phyloP scores from a whole-genome alignment of 1,284 basidiomycete genomes.

The Cutaneotrichosporon spelunceum region DNA sequence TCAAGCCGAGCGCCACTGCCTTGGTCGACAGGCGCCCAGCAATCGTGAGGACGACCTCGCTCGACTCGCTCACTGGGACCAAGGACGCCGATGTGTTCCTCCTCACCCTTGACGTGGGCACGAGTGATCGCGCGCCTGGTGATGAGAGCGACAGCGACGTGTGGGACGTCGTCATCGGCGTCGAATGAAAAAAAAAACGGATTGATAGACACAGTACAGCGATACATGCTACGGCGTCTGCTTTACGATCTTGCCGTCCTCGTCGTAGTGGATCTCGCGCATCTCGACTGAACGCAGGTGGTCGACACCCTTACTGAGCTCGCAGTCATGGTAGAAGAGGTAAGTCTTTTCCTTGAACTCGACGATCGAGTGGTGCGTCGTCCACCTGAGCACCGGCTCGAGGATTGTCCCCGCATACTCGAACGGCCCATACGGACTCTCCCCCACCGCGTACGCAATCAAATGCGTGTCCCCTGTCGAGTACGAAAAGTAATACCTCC shows the following conservation, averaged over 20 bases:
- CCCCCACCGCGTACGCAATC: slow-evolving; percentile 34
- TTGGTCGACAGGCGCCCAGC: slow-evolving; percentile 3
- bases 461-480: slow-evolving; percentile 43
- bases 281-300: slow-evolving; percentile 38
- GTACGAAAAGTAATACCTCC: slow-evolving; percentile 42
- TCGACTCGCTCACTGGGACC: neutral
- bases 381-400: slow-evolving; percentile 41
- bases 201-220: neutral
- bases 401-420: slow-evolving; percentile 38
- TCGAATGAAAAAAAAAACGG: too few species aligned
- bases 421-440: slow-evolving; percentile 37
- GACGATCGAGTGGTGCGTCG: slow-evolving; percentile 40
- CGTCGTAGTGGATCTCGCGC: slow-evolving; percentile 35
- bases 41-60: neutral
- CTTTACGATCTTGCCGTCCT: slow-evolving; percentile 19
- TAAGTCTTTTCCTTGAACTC: slow-evolving; percentile 37
- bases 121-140: neutral
- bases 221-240: slow-evolving; percentile 15
- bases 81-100: slow-evolving; percentile 1
- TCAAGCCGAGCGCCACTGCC: neutral
- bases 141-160: neutral
- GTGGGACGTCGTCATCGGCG: neutral
- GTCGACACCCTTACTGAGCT: slow-evolving; percentile 35
- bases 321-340: slow-evolving; percentile 45
- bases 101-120: neutral